phyloP scores from a whole-genome alignment of 352 stramenopile genomes.

The Albugo candida region DNA sequence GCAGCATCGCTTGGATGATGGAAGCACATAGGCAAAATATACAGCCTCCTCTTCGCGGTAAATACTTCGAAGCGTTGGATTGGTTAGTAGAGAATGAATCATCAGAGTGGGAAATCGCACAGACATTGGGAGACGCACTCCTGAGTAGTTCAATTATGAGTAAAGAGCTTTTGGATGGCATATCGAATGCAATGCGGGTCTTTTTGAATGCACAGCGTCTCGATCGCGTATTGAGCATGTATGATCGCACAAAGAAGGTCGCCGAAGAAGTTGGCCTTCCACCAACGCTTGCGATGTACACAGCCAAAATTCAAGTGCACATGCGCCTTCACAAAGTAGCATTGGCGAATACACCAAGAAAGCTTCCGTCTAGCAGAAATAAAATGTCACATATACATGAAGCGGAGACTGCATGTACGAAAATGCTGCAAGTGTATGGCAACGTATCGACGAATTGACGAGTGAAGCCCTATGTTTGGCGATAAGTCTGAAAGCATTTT shows the following conservation, averaged over 20 bases:
- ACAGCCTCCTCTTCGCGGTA: conserved; percentile 38
- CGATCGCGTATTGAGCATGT: conserved; percentile 40
- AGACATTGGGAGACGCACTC: conserved; percentile 43
- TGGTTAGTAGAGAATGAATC: conserved; percentile 14
- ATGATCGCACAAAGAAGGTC: conserved; percentile 22
- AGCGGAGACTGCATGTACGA: conserved; percentile 31
- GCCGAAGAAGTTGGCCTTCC: conserved; percentile 2
- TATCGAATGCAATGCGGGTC: conserved; percentile 48
- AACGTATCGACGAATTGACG: no score
- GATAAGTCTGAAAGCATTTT: conserved; percentile 55
- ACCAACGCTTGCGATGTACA: conserved; percentile 38
- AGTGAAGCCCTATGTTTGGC: conserved; percentile 51
- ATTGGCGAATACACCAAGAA: no score
- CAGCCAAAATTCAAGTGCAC: conserved; percentile 27
- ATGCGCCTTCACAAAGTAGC: conserved; percentile 19
- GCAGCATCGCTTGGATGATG: conserved; percentile 36
- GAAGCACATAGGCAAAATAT: conserved; percentile 24
- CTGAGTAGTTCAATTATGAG: conserved; percentile 46
- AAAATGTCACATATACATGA: conserved; percentile 19
- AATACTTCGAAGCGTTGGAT: conserved; percentile 24
- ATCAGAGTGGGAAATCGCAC: conserved; percentile 56
- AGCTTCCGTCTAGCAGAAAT: conserved; percentile 3
- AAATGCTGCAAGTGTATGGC: conserved; percentile 38
- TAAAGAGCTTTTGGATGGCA: conserved; percentile 39
- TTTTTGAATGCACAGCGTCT: conserved; percentile 22